These are phyloP conservation scores for Erodium texanum DNA, from an alignment of 441 rosid species.

Conservation along the genomic window DNA sequence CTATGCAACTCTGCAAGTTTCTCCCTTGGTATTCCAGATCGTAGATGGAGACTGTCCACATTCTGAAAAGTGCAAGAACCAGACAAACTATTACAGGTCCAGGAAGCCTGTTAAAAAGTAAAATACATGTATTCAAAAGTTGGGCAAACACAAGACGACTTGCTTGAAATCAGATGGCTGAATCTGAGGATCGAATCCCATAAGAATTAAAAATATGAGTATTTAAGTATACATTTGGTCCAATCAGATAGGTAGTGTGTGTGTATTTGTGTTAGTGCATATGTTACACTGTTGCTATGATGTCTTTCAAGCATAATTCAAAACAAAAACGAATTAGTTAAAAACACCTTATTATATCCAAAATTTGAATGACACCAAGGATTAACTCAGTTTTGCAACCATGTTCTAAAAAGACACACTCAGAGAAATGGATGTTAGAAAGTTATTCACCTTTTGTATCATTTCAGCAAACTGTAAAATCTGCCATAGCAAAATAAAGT, in stretches of 20 bases:
- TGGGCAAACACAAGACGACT: background rate
- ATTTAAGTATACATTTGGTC: background rate
- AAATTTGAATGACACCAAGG: background rate
- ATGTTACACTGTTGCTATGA: background rate
- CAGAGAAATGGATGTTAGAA: background rate
- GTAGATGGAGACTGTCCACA: conserved; percentile 91
- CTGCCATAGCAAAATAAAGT: conserved; percentile 5
- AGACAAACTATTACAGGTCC: no score
- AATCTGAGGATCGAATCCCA: background rate
- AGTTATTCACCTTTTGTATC: conserved; percentile 13
- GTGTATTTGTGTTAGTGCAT: background rate
- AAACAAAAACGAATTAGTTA: background rate
- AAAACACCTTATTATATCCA: background rate
- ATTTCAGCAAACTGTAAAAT: conserved; percentile 15
- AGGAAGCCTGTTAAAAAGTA: conserved; percentile 7
- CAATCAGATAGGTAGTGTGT: no score
- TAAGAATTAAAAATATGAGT: background rate
- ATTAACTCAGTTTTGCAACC: background rate
- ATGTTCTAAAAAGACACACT: background rate
- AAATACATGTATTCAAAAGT: background rate
- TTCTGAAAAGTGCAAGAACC: conserved; percentile 31
- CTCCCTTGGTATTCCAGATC: conserved; percentile 95
- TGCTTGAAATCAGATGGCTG: background rate
- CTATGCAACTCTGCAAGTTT: conserved; percentile 93
- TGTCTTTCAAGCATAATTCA: background rate